These are phyloP conservation scores for Cryptococcus floricola DNA, from an alignment of 1,284 basidiomycete species.

Conservation along the genomic window DNA sequence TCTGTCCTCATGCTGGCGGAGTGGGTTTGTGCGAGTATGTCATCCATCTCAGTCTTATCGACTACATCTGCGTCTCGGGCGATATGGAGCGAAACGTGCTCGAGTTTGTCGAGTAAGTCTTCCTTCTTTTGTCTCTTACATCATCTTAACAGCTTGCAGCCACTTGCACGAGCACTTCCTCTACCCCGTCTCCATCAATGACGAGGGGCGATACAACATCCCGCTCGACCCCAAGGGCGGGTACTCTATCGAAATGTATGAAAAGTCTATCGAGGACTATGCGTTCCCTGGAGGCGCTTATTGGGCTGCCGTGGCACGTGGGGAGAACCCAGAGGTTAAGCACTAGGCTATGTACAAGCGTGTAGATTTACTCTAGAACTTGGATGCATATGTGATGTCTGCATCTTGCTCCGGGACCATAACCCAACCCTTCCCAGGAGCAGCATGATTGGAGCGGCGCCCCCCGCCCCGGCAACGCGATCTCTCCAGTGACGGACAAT, in stretches of 20 bases:
- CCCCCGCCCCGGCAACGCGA: no score
- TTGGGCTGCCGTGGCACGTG: slow-evolving; percentile 46
- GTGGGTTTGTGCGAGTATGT: slow-evolving; percentile 94
- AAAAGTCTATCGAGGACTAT: slow-evolving; percentile 49
- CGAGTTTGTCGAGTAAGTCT: slow-evolving; percentile 54
- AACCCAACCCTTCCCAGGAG: no score
- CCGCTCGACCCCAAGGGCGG: slow-evolving; percentile 48
- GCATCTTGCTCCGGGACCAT: no score
- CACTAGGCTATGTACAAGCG: slow-evolving; percentile 8
- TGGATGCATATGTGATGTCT: no score
- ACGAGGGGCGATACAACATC: slow-evolving; percentile 75
- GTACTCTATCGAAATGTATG: slow-evolving; percentile 52
- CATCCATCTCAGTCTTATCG: slow-evolving; percentile 61
- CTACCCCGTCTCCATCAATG: slow-evolving; percentile 83
- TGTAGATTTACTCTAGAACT: no score
- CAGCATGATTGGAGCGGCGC: no score
- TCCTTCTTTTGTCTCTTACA: not conserved
- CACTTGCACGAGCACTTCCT: slow-evolving; percentile 92
- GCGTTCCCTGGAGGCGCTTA: slow-evolving; percentile 50
- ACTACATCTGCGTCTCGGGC: slow-evolving; percentile 87
- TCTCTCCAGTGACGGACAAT: no score
- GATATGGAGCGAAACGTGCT: slow-evolving; percentile 91
- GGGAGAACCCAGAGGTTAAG: slow-evolving; percentile 23
- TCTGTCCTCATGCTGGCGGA: slow-evolving; percentile 92
- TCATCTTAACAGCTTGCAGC: slow-evolving; percentile 15